Evolutionary conservation across 371 early-diverging fungal species (phyloP), one percentile per base, ranked within the genome.

Genomic region (Lichtheimia ramosa): DNA sequence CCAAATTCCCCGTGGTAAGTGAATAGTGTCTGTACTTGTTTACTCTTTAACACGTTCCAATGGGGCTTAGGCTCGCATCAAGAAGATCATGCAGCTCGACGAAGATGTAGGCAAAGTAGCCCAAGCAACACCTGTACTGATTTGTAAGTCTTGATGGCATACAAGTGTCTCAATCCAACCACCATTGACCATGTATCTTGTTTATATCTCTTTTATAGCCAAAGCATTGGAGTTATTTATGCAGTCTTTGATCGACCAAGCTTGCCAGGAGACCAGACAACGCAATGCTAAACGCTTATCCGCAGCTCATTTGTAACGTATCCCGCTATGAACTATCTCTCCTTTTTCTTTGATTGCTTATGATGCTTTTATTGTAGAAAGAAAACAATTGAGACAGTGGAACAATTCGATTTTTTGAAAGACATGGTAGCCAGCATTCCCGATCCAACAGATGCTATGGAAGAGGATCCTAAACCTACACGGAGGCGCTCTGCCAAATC

Each of bases 41-140:
- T 15, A 15, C 4, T 20, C 0, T n/a, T 16, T 51, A 27, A 15
- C 39, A 13, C 49, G 49, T 64, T 53, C 2, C 59, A 41, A 43
- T 18, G 51, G 43, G 27, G 18, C 51, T 42, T 82, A 96, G 96
- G 97, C 99, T 16, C 89, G 99, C 54, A 98, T 99, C 74, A 99
- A 99, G 73, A 98, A 97, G 86, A 98, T 99, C 65, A 99, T 99
- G 98, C 98, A 99, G 69, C 82, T 90, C 72, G 98, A 99, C 81
- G 99, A 99, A 63, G 99, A 99, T 71, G 96, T 99, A n/a, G 99
- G 99, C 63, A 99, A 99, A 77, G 95, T 99, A 64, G 93, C 97
- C 6, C 94, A 93, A 63, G 96, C 95, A 43, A 99, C 99, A 1
- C 99, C 99, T 1, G 91, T 99, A 27, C 84, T 99, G 48, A 93